Evolutionary conservation across 352 stramenopile genomes (phyloP).

Genomic region (Phytophthora capsici): DNA sequence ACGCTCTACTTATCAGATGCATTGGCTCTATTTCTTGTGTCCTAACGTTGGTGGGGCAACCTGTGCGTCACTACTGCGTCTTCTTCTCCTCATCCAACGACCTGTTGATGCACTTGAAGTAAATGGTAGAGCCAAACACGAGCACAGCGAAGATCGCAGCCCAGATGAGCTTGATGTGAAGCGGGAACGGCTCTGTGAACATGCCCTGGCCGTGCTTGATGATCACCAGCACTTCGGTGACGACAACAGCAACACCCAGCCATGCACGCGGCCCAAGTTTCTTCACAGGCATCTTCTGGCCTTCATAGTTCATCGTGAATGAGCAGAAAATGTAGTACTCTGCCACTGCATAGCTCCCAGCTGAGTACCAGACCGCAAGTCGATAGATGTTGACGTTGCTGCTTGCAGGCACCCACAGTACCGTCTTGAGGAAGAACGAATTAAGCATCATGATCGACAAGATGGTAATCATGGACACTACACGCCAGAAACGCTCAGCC

Average conservation of each 20-base stretch:
- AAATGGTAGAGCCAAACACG: conserved; percentile 80
- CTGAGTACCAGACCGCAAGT: conserved; percentile 84
- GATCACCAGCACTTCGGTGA: conserved; percentile 80
- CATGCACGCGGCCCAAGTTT: conserved; percentile 85
- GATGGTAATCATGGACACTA: conserved; percentile 91
- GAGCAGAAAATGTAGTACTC: conserved; percentile 93
- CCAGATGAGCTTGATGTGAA: conserved; percentile 85
- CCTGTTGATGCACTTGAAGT: conserved; percentile 85
- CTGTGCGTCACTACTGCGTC: conserved; percentile 28
- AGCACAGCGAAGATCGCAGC: conserved; percentile 75
- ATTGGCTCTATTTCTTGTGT: conserved; percentile 14
- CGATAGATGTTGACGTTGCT: conserved; percentile 85
- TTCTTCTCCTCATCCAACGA: conserved; percentile 42
- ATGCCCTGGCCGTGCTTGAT: conserved; percentile 86
- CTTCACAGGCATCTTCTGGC: conserved; percentile 66
- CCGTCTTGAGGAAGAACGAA: conserved; percentile 96
- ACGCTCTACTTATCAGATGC: too few relatives aligned
- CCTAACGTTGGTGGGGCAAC: too few relatives aligned
- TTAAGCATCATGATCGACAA: conserved; percentile 95
- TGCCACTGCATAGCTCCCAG: conserved; percentile 85
- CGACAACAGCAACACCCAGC: conserved; percentile 83
- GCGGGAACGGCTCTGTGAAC: conserved; percentile 89
- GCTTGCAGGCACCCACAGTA: conserved; percentile 89
- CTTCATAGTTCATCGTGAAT: conserved; percentile 77
- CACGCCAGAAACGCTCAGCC: conserved; percentile 90